Base-by-base conservation (phyloP, 495 filamentous ascomycete genomes). In the Parachaetomium inaequale region DNA sequence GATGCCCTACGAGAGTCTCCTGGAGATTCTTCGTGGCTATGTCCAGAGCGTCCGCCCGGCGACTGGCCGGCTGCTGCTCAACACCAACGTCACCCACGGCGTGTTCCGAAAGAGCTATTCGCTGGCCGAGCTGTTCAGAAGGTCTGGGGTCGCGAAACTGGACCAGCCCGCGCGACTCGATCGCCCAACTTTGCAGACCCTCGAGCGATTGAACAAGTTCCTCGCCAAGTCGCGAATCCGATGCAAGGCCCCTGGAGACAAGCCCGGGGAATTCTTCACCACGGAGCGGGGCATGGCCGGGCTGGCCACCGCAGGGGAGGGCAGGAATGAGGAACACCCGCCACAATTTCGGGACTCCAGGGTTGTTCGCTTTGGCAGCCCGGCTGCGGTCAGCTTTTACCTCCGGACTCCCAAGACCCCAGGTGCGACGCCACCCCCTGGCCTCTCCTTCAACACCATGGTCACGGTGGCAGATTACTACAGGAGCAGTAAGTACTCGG, bases 11-110 rank as follows among this genome's bases (percentile, higher is more conserved):
- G 46, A 68, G 12, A 81, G 80, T 7, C 71, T 85, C 0, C 70
- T 80, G 1, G 80, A 82, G 14, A 72, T 75, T 4, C 71, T 87
- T 0, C 82, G 88, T 53, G 88, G 88, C 0, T 90, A 82, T 65
- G 88, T 88, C 62, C 78, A 85, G 55, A 89, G 86, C 71, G 82
- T 86, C 17, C 85, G 88, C 25, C 76, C 81, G 0, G 86, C 84
- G 10, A 89, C 88, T 4, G 81, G 83, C 4, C 80, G 87, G 7
- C 65, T 88, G 11, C 74, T 90, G 1, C 70, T 89, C 4, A 89
- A 91, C 56, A 80, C 84, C 34, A 82, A 84, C 49, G 76, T 81
- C 8, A 75, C 76, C 7, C 77, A 82, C 46, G 77, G 75, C 10
- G 73, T 81, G 6, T 84, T 83, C 61, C 73, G 79, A 4, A 50